phyloP scores from a whole-genome alignment of 148 eudicot genomes.

The Rhododendron molle region DNA sequence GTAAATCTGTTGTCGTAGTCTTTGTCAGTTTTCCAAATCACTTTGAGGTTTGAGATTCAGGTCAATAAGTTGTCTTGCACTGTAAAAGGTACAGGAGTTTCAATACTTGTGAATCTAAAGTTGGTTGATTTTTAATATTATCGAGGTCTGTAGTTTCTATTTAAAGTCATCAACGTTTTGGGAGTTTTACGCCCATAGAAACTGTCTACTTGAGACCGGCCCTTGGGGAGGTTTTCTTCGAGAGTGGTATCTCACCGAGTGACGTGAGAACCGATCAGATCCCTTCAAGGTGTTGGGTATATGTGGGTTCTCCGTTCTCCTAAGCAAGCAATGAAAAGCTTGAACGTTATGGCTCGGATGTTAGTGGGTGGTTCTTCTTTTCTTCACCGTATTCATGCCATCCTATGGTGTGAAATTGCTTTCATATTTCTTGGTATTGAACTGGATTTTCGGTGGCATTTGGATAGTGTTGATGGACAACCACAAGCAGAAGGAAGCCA shows the following conservation, averaged over 20 bases:
- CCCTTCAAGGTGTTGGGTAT: neutral
- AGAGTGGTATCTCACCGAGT: neutral
- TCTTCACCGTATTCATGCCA: neutral
- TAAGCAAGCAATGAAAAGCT: neutral
- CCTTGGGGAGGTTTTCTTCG: neutral
- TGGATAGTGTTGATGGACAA: conserved; percentile 89
- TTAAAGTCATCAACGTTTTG: neutral
- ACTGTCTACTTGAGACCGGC: neutral
- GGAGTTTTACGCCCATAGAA: neutral
- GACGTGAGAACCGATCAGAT: neutral
- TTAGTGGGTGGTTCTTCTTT: neutral
- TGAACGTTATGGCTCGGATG: neutral
- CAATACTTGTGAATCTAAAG: neutral
- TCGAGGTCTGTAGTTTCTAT: neutral
- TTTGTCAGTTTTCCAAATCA: neutral
- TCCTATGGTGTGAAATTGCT: neutral
- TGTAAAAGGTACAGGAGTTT: neutral
- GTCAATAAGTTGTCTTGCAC: neutral
- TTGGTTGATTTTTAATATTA: neutral
- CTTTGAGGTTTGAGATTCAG: neutral
- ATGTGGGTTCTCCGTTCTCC: neutral
- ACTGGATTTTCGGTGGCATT: neutral
- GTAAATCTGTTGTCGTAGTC: neutral
- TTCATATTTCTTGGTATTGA: conserved; percentile 1
- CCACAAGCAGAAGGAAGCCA: conserved; percentile 89